Evolutionary conservation across 805 yeast species (phyloP).

Genomic region (Scheffersomyces coipomensis): DNA sequence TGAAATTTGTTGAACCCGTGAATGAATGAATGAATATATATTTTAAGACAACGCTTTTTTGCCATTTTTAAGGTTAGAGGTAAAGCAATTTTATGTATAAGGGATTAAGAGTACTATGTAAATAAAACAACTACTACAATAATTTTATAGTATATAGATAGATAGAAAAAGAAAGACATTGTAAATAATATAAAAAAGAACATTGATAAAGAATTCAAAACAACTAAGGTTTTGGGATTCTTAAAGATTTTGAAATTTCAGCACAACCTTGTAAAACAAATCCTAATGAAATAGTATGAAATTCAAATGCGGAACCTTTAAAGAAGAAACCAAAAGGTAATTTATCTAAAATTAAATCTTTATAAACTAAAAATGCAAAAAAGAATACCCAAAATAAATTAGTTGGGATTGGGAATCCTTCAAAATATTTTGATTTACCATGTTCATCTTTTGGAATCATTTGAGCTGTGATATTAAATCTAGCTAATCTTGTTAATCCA

Average conservation of each 20-base stretch:
- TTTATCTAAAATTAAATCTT: constrained; percentile 44
- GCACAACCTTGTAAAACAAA: constrained; percentile 84
- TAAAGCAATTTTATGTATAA: too few species aligned
- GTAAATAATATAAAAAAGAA: background rate
- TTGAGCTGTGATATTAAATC: constrained; percentile 92
- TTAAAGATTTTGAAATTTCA: constrained; percentile 86
- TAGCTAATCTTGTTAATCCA: constrained; percentile 89
- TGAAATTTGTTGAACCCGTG: too few species aligned
- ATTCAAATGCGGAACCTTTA: constrained; percentile 57
- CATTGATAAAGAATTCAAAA: background rate
- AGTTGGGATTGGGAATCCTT: constrained; percentile 95
- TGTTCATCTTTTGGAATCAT: constrained; percentile 84
- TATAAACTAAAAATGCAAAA: constrained; percentile 68
- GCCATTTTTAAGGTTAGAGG: too few species aligned
- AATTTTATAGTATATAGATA: background rate
- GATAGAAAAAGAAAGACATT: background rate
- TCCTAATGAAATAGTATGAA: constrained; percentile 66
- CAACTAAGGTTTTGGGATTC: constrained; percentile 78
- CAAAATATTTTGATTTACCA: constrained; percentile 90
- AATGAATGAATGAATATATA: too few species aligned
- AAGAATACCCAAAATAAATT: constrained; percentile 69
- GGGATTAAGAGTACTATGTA: too few species aligned
- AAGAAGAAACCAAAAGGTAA: constrained; percentile 69
- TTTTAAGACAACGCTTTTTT: too few species aligned
- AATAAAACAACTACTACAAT: background rate